A percentile compares a stretch with the other conserved stretches of the same genome.
These are phyloP conservation scores for Phlebopus sp. DNA, from an alignment of 1,284 basidiomycete genomes.

Conservation along the genomic window DNA sequence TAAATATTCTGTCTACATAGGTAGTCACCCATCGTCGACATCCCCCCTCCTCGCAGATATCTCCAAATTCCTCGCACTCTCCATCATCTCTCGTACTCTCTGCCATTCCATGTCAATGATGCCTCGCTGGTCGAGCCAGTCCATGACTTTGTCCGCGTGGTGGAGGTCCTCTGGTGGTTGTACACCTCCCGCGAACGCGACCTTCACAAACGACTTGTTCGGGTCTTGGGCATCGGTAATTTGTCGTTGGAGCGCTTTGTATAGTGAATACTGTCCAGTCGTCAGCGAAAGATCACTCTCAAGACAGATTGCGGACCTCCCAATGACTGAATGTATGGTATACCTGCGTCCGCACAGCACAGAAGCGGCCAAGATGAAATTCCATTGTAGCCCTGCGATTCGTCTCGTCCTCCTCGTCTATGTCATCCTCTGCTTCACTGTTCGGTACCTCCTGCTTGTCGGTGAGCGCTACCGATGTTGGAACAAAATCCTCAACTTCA, in stretches of 20 bases:
- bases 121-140: slow-evolving; percentile 75
- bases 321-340: slow-evolving; percentile 82
- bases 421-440: slow-evolving; percentile 13
- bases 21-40: slow-evolving; percentile 15
- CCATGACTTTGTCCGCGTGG: slow-evolving; percentile 74
- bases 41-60: slow-evolving; percentile 46
- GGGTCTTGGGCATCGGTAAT: slow-evolving; percentile 43
- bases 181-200: slow-evolving; percentile 51
- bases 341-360: slow-evolving; percentile 62
- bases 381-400: slow-evolving; percentile 22
- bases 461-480: slow-evolving; percentile 7
- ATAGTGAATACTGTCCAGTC: slow-evolving; percentile 52
- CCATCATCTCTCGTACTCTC: slow-evolving; percentile 67
- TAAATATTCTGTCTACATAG: too few species aligned
- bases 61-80: slow-evolving; percentile 65
- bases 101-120: slow-evolving; percentile 69
- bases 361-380: slow-evolving; percentile 71
- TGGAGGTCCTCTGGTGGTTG: slow-evolving; percentile 60
- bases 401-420: slow-evolving; percentile 30
- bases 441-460: slow-evolving; percentile 17
- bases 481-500: slow-evolving; percentile 17
- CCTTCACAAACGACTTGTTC: slow-evolving; percentile 48
- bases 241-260: slow-evolving; percentile 52
- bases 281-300: slow-evolving; percentile 3
- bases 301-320: slow-evolving; percentile 56